Conservation (phyloP, 805 yeast genomes). For the Ogataea parapolymorpha region DNA sequence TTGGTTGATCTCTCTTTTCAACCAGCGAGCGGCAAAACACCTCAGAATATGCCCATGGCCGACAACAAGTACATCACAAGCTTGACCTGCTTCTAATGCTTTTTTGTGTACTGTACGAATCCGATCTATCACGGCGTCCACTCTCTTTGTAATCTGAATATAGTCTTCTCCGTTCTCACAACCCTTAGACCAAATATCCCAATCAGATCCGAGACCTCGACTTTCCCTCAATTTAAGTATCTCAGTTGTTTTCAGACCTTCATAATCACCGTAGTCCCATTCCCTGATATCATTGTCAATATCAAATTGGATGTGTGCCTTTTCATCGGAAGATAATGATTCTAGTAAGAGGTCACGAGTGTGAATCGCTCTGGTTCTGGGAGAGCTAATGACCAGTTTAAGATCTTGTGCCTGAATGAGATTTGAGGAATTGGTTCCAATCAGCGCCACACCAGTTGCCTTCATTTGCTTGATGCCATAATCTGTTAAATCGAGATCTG, state of each 20-base stretch:
- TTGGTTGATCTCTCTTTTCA: constrained; percentile 47
- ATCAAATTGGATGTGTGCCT: constrained; percentile 40
- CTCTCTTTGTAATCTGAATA: constrained; percentile 61
- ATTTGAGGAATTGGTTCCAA: constrained; percentile 49
- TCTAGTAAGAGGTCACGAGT: constrained; percentile 67
- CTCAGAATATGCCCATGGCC: constrained; percentile 95
- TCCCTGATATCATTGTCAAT: constrained; percentile 75
- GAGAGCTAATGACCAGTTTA: constrained; percentile 70
- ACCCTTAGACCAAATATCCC: constrained; percentile 91
- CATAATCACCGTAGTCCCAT: constrained; percentile 97
- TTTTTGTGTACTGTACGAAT: constrained; percentile 58
- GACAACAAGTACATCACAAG: constrained; percentile 75
- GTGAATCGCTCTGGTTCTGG: constrained; percentile 73
- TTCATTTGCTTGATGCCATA: constrained; percentile 76
- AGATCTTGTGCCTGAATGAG: constrained; percentile 63
- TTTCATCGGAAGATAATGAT: constrained; percentile 41
- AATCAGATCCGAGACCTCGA: constrained; percentile 52
- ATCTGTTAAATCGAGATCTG: constrained; percentile 75
- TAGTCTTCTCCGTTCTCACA: constrained; percentile 87
- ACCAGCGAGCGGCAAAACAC: constrained; percentile 89
- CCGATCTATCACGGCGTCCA: constrained; percentile 66
- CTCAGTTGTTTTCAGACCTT: constrained; percentile 70
- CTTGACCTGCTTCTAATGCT: constrained; percentile 46
- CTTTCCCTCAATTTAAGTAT: constrained; percentile 57
- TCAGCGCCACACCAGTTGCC: constrained; percentile 67